Evolutionary conservation across 2,329 filamentous ascomycete genomes (phyloP).

Genomic region (Elsinoe arachidis): DNA sequence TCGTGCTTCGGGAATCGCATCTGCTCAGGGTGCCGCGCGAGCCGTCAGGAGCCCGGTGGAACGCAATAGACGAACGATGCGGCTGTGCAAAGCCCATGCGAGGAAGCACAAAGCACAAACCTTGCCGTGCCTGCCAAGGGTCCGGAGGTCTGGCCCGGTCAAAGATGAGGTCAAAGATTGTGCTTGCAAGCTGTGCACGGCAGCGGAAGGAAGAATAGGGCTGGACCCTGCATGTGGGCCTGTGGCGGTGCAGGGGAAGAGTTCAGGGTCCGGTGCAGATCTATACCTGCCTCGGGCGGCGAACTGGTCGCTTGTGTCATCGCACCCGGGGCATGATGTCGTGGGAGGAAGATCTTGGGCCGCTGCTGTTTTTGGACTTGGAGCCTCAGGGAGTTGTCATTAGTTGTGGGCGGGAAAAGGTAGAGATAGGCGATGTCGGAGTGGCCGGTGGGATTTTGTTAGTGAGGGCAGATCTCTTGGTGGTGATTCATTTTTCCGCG

Average conservation of each 20-base stretch:
- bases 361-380: neutral
- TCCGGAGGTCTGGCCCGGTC: neutral
- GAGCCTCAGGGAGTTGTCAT: neutral
- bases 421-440: neutral
- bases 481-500: neutral
- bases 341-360: neutral
- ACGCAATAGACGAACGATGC: neutral
- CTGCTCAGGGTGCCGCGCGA: neutral
- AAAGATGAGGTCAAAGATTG: neutral
- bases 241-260: neutral
- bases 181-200: no score
- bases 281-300: neutral
- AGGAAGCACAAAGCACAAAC: no score
- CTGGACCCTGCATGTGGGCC: neutral
- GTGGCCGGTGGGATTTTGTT: neutral
- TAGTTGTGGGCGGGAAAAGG: neutral
- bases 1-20: no score
- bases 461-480: neutral
- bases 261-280: neutral
- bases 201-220: neutral
- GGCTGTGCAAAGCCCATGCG: neutral
- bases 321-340: neutral
- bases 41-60: neutral
- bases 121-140: neutral
- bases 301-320: conserved; percentile 9